Evolutionary conservation across 2,329 filamentous ascomycete genomes (phyloP), one percentile per base, ranked within the genome.

Genomic region (Volutella citrinella): DNA sequence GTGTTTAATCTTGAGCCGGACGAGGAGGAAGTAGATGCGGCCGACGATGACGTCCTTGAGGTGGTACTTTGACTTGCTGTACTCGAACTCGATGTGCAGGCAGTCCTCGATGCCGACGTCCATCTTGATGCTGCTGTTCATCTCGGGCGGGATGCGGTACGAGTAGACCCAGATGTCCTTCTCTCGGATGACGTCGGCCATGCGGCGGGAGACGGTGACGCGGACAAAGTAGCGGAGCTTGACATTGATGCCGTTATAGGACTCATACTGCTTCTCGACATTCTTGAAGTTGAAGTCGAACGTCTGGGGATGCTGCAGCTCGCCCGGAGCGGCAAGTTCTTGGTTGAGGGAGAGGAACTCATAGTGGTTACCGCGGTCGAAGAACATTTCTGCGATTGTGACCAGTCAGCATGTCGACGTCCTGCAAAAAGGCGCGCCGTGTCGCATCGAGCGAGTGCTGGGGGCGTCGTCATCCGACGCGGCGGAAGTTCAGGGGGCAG

Each of bases 211-310:
- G 29, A 98, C 93, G 21, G 93, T 98, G 51, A 97, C 93, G 52
- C 90, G 86, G 38, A 97, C 83, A 67, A 97, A 97, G 78, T 98
- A 98, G 52, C 93, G 89, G 61, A 98, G 78, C 73, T 95, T 95
- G 56, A 98, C 93, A 61, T 98, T 98, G 79, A 98, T 98, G 59
- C 93, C 93, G 62, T 95, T 95, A 76, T 98, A 98, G 48, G 90
- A 96, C 69, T 98, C 94, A 75, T 98, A 98, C 65, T 95, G 90
- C 74, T 98, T 98, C 77, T 98, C 93, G 55, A 98, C 89, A 65
- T 97, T 98, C 67, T 97, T 97, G 80, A 98, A 98, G 72, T 96
- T 95, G 79, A 98, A 98, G 51, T 95, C 88, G 65, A 95, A 96
- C 30, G 90, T 96, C 70, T 98, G 93, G 26, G 93, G 93, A 67